These are phyloP conservation scores for Pichia ethanolica DNA, from an alignment of 805 yeast species.

Conservation along the genomic window DNA sequence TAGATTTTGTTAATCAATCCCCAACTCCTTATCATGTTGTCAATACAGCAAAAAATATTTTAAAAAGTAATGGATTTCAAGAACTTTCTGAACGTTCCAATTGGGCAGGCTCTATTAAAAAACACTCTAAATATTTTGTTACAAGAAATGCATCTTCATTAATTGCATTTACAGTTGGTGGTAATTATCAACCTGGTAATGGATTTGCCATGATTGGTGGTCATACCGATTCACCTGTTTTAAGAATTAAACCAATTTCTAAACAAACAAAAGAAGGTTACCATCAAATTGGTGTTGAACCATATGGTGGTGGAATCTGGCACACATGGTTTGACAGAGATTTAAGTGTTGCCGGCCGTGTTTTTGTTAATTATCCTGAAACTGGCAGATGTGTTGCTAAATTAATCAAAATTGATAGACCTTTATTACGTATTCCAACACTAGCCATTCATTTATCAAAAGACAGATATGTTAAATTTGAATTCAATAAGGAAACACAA, in stretches of 20 bases:
- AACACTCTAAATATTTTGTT: slow-evolving; percentile 68
- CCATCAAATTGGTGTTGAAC: slow-evolving; percentile 85
- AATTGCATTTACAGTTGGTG: slow-evolving; percentile 81
- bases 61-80: slow-evolving; percentile 56
- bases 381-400: slow-evolving; percentile 49
- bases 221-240: slow-evolving; percentile 90
- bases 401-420: slow-evolving; percentile 73
- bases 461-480: slow-evolving; percentile 69
- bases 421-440: slow-evolving; percentile 86
- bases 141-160: slow-evolving; percentile 87
- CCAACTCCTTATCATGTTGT: slow-evolving; percentile 97
- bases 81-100: slow-evolving; percentile 64
- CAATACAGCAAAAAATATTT: slow-evolving; percentile 46
- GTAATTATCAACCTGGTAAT: slow-evolving; percentile 62
- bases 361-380: slow-evolving; percentile 48
- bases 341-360: slow-evolving; percentile 86
- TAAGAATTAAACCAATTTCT: slow-evolving; percentile 83
- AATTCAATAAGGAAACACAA: slow-evolving; percentile 83
- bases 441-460: slow-evolving; percentile 88
- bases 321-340: slow-evolving; percentile 97
- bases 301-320: slow-evolving; percentile 94
- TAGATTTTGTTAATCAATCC: slow-evolving; percentile 70
- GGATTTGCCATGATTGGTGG: slow-evolving; percentile 90
- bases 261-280: slow-evolving; percentile 65
- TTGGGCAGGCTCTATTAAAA: slow-evolving; percentile 54